Percentiles rank a stretch among this genome's conserved stretches.
These are phyloP conservation scores for Malassezia slooffiae DNA, from an alignment of 1,284 basidiomycete genomes.

Conservation along the genomic window DNA sequence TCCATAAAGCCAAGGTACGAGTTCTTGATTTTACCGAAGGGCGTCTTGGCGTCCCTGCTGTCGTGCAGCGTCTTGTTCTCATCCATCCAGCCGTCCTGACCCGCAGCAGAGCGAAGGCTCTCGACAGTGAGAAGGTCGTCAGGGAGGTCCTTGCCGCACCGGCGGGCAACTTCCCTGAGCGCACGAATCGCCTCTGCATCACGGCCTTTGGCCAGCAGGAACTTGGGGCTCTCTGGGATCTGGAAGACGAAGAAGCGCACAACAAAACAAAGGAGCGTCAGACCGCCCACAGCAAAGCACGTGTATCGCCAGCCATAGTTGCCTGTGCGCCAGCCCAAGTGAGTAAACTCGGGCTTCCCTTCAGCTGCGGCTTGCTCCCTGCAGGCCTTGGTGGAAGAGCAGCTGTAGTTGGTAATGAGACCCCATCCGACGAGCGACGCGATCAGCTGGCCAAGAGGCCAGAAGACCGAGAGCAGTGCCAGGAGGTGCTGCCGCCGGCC, in stretches of 20 bases:
- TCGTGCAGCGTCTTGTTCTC: conserved; percentile 10
- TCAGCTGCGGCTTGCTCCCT: too few species aligned
- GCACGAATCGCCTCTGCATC: conserved; percentile 41
- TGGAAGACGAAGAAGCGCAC: conserved; percentile 39
- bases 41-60: too few species aligned
- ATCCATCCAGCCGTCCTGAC: conserved; percentile 31
- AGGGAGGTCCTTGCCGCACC: conserved; percentile 33
- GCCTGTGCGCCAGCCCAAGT: conserved; percentile 19
- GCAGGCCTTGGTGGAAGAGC: conserved; percentile 24
- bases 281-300: conserved; percentile 37
- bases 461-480: conserved; percentile 42
- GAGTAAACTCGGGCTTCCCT: neutral
- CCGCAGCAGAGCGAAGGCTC: conserved; percentile 40
- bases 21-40: too few species aligned
- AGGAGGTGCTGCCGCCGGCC: conserved; percentile 37
- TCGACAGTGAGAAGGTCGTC: conserved; percentile 40
- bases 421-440: conserved; percentile 42
- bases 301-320: conserved; percentile 45
- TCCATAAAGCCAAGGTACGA: conserved; percentile 1
- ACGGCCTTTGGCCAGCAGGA: conserved; percentile 40
- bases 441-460: conserved; percentile 42
- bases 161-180: conserved; percentile 34
- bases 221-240: conserved; percentile 46
- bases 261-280: conserved; percentile 39
- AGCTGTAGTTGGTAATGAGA: conserved; percentile 42